phyloP scores from a whole-genome alignment of 2,329 filamentous ascomycete genomes.

The Xylaria sp. region DNA sequence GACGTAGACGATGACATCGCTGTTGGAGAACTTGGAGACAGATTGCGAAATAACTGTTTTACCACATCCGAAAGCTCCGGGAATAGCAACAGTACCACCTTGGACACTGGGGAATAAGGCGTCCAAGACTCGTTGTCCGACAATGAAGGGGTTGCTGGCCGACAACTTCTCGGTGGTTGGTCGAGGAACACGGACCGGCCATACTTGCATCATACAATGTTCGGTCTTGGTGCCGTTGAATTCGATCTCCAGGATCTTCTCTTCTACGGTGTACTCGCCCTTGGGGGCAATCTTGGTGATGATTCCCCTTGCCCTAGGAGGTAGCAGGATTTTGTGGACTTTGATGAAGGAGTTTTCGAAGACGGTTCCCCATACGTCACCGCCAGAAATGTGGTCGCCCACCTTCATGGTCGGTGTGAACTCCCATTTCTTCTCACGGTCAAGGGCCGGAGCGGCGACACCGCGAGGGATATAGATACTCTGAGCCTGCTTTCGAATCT shows the following conservation, averaged over 20 bases:
- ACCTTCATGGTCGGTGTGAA: slow-evolving; percentile 93
- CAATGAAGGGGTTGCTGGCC: slow-evolving; percentile 90
- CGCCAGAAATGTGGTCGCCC: slow-evolving; percentile 95
- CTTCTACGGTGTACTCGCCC: slow-evolving; percentile 92
- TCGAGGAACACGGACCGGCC: slow-evolving; percentile 96
- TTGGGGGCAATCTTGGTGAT: slow-evolving; percentile 91
- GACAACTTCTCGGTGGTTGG: slow-evolving; percentile 92
- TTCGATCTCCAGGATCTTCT: slow-evolving; percentile 94
- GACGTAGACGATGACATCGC: slow-evolving; percentile 98
- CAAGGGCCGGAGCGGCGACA: slow-evolving; percentile 86
- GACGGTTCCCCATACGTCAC: slow-evolving; percentile 94
- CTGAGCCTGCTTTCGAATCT: slow-evolving; percentile 79
- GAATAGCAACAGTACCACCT: slow-evolving; percentile 97
- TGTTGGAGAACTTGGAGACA: slow-evolving; percentile 99
- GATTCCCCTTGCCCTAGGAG: slow-evolving; percentile 87
- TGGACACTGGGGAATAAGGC: slow-evolving; percentile 96
- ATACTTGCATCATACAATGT: slow-evolving; percentile 98
- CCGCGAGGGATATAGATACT: slow-evolving; percentile 99
- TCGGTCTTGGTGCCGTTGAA: slow-evolving; percentile 96
- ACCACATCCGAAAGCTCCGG: slow-evolving; percentile 96
- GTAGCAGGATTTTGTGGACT: slow-evolving; percentile 92
- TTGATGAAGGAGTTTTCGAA: slow-evolving; percentile 96
- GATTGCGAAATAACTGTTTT: slow-evolving; percentile 99
- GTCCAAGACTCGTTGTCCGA: slow-evolving; percentile 96
- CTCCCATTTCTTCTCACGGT: slow-evolving; percentile 95